Conservation (phyloP, 495 filamentous ascomycete species). For the Tuber magnatum region DNA sequence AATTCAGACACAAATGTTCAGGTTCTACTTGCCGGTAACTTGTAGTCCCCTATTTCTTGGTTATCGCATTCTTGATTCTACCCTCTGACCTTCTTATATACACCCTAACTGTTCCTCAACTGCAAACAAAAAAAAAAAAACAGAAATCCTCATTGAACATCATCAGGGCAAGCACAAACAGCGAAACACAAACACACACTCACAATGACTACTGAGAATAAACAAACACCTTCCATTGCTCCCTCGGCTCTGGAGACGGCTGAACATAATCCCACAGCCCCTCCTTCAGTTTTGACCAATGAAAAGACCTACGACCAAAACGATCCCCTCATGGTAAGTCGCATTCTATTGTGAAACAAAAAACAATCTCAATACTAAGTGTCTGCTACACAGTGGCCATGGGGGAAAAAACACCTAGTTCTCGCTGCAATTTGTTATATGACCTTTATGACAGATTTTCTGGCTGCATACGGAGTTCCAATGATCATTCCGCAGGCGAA, state of each 20-base stretch:
- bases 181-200: background rate
- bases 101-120: too few relatives aligned
- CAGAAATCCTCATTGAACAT: background rate
- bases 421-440: constrained; percentile 34
- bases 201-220: background rate
- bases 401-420: constrained; percentile 28
- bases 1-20: too few relatives aligned
- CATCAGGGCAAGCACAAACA: background rate
- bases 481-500: constrained; percentile 32
- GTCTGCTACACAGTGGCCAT: constrained; percentile 21
- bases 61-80: too few relatives aligned
- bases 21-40: too few relatives aligned
- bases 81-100: too few relatives aligned
- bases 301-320: background rate
- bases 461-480: constrained; percentile 34
- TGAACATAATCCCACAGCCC: background rate
- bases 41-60: too few relatives aligned
- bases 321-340: constrained; percentile 16
- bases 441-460: constrained; percentile 36
- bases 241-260: background rate
- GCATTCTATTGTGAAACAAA: background rate
- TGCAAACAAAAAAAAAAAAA: background rate
- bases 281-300: constrained; percentile 1
- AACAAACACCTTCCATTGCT: background rate
- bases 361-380: constrained; percentile 6